A percentile compares a stretch with the other conserved stretches of the same genome.
Conservation (phyloP, 2,329 filamentous ascomycete genomes). For the Venturiaceae sp. region DNA sequence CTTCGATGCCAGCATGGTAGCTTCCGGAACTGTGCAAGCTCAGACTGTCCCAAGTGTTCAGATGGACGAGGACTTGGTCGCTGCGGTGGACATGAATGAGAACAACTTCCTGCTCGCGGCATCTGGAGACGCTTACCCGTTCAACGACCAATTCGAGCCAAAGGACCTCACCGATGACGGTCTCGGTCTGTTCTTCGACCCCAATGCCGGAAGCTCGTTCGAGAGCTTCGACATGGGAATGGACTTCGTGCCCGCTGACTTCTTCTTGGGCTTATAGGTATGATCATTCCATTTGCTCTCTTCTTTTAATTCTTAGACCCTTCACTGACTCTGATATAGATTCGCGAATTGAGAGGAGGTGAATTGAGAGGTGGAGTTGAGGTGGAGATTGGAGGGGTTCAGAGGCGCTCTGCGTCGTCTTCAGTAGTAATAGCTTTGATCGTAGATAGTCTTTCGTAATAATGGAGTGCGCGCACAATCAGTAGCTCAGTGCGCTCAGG, state of each 20-base stretch:
- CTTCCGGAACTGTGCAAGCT: background rate
- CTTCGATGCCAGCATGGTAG: background rate
- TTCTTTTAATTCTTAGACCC: too few relatives aligned
- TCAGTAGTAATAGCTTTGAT: background rate
- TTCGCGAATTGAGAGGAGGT: background rate
- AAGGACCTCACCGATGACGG: background rate
- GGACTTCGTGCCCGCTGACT: background rate
- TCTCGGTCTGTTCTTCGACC: background rate
- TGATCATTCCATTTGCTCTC: slow-evolving; percentile 9
- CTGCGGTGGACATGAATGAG: background rate
- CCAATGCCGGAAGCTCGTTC: background rate
- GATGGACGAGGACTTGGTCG: background rate
- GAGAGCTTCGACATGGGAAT: background rate
- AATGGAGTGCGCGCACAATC: background rate
- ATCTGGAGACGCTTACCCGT: background rate
- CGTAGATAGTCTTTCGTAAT: background rate
- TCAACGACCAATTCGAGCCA: background rate
- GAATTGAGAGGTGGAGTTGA: background rate
- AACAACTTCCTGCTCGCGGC: background rate
- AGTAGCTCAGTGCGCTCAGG: too few relatives aligned
- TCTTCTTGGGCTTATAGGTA: background rate
- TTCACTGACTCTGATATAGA: background rate
- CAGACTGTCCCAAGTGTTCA: background rate
- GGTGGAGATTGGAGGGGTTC: slow-evolving; percentile 27
- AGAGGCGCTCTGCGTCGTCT: background rate